These are phyloP conservation scores for Pseudonitzschia pungens DNA, from an alignment of 108 stramenopile genomes.

Conservation along the genomic window DNA sequence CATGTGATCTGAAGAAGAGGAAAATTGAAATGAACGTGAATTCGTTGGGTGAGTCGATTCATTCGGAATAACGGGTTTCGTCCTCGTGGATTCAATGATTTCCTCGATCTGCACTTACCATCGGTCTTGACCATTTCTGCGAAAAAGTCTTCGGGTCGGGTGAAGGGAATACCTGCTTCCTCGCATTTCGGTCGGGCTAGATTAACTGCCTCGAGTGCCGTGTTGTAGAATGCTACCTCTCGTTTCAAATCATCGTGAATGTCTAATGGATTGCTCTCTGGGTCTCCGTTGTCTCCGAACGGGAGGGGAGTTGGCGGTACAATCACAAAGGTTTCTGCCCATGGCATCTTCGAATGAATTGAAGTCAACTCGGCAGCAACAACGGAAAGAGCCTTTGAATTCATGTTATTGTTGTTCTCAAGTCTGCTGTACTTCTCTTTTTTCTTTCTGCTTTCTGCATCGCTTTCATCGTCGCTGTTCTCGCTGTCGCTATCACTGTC, in stretches of 20 bases:
- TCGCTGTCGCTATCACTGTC: conserved; percentile 28
- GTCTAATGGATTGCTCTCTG: conserved; percentile 51
- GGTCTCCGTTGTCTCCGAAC: conserved; percentile 59
- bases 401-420: conserved; percentile 21
- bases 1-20: conserved; percentile 73
- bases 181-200: conserved; percentile 65
- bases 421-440: conserved; percentile 35
- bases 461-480: conserved; percentile 35
- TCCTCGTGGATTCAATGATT: not conserved
- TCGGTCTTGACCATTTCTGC: conserved; percentile 99
- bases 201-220: conserved; percentile 86
- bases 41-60: not conserved
- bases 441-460: conserved; percentile 25
- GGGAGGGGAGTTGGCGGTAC: conserved; percentile 70
- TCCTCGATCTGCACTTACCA: conserved; percentile 67
- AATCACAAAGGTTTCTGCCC: conserved; percentile 77
- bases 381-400: conserved; percentile 46
- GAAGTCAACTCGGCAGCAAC: conserved; percentile 38
- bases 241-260: conserved; percentile 97
- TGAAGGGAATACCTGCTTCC: conserved; percentile 65
- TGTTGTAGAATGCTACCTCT: conserved; percentile 95
- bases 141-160: conserved; percentile 95
- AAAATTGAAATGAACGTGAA: not conserved
- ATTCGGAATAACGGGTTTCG: not conserved
- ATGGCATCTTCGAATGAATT: conserved; percentile 49